Conservation (phyloP, 805 yeast genomes). For the Hanseniaspora vineae region DNA sequence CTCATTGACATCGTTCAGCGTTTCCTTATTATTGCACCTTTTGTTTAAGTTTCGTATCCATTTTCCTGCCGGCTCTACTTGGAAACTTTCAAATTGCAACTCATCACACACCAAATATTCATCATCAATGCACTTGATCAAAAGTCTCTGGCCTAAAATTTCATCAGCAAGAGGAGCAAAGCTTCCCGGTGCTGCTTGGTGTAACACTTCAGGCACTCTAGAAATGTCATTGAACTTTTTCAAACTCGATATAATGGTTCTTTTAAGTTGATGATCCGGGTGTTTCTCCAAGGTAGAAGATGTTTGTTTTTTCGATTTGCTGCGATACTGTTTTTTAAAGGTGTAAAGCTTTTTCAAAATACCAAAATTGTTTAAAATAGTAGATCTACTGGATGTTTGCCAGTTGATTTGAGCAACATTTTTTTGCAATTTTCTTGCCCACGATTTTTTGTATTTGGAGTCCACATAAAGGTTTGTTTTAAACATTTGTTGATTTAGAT, state of each 20-base stretch:
- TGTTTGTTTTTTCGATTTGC: background rate
- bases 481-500: background rate
- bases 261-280: slow-evolving; percentile 22
- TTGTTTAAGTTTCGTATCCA: slow-evolving; percentile 35
- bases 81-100: slow-evolving; percentile 45
- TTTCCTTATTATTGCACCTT: slow-evolving; percentile 20
- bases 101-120: slow-evolving; percentile 20
- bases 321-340: slow-evolving; percentile 20
- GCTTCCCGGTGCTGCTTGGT: slow-evolving; percentile 19
- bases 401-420: slow-evolving; percentile 30
- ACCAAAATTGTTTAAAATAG: slow-evolving; percentile 30
- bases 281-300: slow-evolving; percentile 21
- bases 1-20: background rate
- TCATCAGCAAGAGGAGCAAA: background rate
- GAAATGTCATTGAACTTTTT: slow-evolving; percentile 2
- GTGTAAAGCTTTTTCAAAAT: slow-evolving; percentile 48
- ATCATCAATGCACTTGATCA: slow-evolving; percentile 34
- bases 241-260: slow-evolving; percentile 38
- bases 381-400: slow-evolving; percentile 25
- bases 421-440: slow-evolving; percentile 45
- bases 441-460: slow-evolving; percentile 28
- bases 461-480: slow-evolving; percentile 6
- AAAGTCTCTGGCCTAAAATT: slow-evolving; percentile 14
- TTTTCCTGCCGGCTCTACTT: slow-evolving; percentile 30
- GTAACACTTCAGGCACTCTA: slow-evolving; percentile 10